Conservation (phyloP, 2,329 filamentous ascomycete genomes). For the Penicillium hesseltinei region DNA sequence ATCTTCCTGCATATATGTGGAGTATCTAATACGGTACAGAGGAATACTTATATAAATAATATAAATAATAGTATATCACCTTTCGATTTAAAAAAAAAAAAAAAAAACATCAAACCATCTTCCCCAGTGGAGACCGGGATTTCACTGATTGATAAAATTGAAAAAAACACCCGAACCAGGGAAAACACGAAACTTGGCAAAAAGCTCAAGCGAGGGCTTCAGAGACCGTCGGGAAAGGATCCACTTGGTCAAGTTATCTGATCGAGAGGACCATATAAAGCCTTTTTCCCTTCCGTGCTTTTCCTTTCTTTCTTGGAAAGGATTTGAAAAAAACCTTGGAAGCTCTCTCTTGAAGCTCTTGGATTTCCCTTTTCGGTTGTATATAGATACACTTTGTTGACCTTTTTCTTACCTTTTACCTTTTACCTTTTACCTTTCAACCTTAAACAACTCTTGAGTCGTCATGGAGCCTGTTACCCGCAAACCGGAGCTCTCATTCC, state of each 20-base stretch:
- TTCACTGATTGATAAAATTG: slow-evolving; percentile 26
- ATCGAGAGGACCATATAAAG: slow-evolving; percentile 13
- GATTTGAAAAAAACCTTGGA: slow-evolving; percentile 9
- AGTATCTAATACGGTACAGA: background rate
- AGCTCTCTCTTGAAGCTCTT: background rate
- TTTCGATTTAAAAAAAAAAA: background rate
- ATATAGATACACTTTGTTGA: background rate
- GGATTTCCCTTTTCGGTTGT: background rate
- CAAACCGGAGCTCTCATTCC: slow-evolving; percentile 29
- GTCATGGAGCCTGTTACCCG: slow-evolving; percentile 21
- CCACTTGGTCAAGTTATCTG: slow-evolving; percentile 27
- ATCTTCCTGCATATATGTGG: background rate
- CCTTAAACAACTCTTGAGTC: background rate
- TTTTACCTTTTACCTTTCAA: background rate
- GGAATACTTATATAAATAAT: too few species aligned
- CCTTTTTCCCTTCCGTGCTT: background rate
- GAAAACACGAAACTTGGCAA: slow-evolving; percentile 12
- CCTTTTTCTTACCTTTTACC: background rate
- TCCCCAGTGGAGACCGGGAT: slow-evolving; percentile 10
- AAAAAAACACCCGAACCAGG: slow-evolving; percentile 4
- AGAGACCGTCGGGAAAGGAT: slow-evolving; percentile 4
- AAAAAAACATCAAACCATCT: background rate
- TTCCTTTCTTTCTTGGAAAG: background rate
- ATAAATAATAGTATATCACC: background rate
- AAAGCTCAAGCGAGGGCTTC: slow-evolving; percentile 8